Evolutionary conservation across 106 monocot genomes (phyloP).

Genomic region (Triglochin maritima): DNA sequence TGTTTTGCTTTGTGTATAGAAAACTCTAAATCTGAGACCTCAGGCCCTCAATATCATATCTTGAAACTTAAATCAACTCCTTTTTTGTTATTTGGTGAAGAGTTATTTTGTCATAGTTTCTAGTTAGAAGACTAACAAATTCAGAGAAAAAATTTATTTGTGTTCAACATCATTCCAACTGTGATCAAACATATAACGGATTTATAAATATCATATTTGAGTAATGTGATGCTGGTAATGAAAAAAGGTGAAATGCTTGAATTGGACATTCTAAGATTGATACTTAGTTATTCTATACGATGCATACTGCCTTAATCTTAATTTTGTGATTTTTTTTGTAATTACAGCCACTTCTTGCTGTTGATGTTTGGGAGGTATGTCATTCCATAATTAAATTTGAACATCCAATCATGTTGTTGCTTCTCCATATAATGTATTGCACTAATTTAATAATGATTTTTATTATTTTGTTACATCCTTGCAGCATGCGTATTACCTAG

Average conservation of each 20-base stretch:
- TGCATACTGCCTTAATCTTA: neutral
- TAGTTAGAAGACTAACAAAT: neutral
- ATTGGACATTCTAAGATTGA: neutral
- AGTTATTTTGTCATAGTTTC: neutral
- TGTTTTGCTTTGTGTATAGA: neutral
- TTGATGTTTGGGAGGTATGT: conserved; percentile 91
- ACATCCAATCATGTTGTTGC: neutral
- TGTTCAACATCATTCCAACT: neutral
- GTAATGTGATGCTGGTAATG: neutral
- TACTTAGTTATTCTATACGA: neutral
- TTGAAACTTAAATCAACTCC: neutral
- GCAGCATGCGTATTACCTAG: conserved; percentile 88
- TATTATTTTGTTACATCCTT: neutral
- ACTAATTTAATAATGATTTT: neutral
- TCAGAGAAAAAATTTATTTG: neutral
- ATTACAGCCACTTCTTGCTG: conserved; percentile 65
- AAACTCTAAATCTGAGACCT: neutral
- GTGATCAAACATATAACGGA: neutral
- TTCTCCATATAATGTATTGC: neutral
- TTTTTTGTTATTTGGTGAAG: neutral
- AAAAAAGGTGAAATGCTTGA: neutral
- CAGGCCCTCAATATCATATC: no score
- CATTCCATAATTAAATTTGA: neutral
- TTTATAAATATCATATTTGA: neutral
- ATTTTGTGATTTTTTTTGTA: conserved; percentile 12